Evolutionary conservation across 495 filamentous ascomycete genomes (phyloP).

Genomic region (Penicillium angulare): DNA sequence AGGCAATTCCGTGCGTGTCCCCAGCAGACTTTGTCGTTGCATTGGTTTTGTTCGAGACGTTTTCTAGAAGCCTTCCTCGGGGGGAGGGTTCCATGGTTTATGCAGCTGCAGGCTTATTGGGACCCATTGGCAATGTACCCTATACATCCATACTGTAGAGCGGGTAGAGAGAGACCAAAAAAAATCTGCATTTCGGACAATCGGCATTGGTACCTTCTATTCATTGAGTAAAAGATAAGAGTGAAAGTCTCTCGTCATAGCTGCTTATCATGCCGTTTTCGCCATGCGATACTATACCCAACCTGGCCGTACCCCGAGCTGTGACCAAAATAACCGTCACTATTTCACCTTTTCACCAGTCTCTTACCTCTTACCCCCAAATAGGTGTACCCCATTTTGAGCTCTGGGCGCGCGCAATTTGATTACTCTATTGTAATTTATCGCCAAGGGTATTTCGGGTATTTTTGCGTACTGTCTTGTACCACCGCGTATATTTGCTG

Average conservation of each 20-base stretch:
- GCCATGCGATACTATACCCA: conserved; percentile 10
- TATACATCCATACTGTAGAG: too few species aligned
- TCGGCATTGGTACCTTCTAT: not conserved
- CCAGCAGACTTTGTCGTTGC: too few species aligned
- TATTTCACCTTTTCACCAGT: too few species aligned
- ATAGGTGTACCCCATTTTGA: too few species aligned
- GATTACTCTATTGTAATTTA: not conserved
- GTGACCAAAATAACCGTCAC: not conserved
- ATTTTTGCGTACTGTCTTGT: not conserved
- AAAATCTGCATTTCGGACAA: not conserved
- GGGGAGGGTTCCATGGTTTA: conserved; percentile 13
- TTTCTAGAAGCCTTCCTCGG: conserved; percentile 31
- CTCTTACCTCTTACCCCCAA: too few species aligned
- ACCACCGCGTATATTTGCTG: too few species aligned
- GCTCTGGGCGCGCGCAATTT: too few species aligned
- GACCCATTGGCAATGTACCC: not conserved
- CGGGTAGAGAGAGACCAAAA: not conserved
- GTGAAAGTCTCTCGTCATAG: conserved; percentile 28
- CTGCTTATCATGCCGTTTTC: conserved; percentile 25
- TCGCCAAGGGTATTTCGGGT: not conserved
- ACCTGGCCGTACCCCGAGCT: conserved; percentile 1
- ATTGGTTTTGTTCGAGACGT: conserved; percentile 18
- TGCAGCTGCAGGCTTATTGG: conserved; percentile 3
- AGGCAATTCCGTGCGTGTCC: conserved; percentile 14
- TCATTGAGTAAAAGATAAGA: conserved; percentile 19